phyloP scores from a whole-genome alignment of 371 early-diverging fungal genomes.

The Mortierella sp. region DNA sequence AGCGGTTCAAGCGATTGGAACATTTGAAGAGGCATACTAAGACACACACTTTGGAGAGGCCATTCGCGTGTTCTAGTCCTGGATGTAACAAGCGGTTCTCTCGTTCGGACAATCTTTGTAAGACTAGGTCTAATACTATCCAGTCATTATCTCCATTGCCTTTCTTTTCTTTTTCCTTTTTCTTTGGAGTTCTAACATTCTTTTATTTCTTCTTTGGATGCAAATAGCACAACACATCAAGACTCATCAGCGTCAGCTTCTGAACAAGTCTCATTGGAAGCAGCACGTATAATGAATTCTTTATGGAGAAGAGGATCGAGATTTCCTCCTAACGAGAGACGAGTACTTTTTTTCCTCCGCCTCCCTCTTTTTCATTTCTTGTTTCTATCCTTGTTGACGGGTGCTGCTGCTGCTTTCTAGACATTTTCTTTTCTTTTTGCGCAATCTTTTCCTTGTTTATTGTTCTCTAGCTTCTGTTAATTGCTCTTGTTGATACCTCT shows the following conservation, averaged over 20 bases:
- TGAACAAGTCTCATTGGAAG: conserved; percentile 50
- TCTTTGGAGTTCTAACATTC: not conserved
- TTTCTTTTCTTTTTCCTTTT: not conserved
- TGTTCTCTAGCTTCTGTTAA: no score
- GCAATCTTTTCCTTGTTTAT: no score
- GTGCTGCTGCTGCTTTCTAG: no score
- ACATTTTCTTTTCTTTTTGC: no score
- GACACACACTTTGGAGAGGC: conserved; percentile 91
- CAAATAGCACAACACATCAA: conserved; percentile 69
- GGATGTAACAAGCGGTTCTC: conserved; percentile 90
- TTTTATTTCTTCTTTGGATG: conserved; percentile 5
- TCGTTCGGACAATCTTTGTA: conserved; percentile 80
- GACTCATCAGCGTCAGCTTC: conserved; percentile 62
- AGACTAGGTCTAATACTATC: not conserved
- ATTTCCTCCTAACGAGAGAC: no score
- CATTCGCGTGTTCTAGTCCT: conserved; percentile 80
- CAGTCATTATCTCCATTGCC: not conserved
- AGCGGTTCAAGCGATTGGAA: conserved; percentile 77
- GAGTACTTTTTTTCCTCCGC: no score
- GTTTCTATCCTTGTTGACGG: no score
- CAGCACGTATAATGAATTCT: conserved; percentile 9
- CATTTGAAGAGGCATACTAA: conserved; percentile 89
- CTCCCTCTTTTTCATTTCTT: no score
- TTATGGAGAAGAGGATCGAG: no score
- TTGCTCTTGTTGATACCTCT: no score